A percentile compares a stretch with the other conserved stretches of the same genome.
These are phyloP conservation scores for Galerina sulciceps DNA, from an alignment of 768 basidiomycete genomes.

Conservation along the genomic window DNA sequence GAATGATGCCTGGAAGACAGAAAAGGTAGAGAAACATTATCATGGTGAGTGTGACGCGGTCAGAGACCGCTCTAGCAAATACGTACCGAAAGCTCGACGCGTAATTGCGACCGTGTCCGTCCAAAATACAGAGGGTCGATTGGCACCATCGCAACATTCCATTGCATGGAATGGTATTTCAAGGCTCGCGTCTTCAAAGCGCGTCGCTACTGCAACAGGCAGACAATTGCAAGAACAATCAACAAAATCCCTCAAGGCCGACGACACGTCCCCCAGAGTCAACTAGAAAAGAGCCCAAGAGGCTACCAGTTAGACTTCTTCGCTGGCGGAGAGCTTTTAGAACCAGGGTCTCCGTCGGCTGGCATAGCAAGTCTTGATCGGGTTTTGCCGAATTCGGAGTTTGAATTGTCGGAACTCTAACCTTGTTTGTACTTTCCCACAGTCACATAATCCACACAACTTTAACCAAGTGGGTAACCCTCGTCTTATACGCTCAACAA, in stretches of 20 bases:
- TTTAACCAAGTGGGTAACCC: slow-evolving; percentile 14
- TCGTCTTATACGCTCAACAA: slow-evolving; percentile 34
- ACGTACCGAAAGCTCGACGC: slow-evolving; percentile 27
- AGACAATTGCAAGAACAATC: background rate
- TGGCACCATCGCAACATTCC: slow-evolving; percentile 82
- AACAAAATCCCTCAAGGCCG: no score
- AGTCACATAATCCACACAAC: slow-evolving; percentile 38
- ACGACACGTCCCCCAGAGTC: no score
- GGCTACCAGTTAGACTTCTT: background rate
- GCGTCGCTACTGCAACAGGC: background rate
- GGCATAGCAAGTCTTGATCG: slow-evolving; percentile 9
- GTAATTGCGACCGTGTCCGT: slow-evolving; percentile 32
- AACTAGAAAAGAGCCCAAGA: background rate
- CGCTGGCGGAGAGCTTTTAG: background rate
- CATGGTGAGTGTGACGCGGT: background rate
- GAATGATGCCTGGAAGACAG: background rate
- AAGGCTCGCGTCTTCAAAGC: slow-evolving; percentile 1
- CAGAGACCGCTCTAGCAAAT: background rate
- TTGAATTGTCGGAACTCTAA: slow-evolving; percentile 30
- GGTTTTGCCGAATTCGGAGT: slow-evolving; percentile 23
- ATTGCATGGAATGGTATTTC: slow-evolving; percentile 49
- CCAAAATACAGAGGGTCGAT: slow-evolving; percentile 52
- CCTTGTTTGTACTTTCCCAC: slow-evolving; percentile 38
- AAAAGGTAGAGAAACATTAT: background rate
- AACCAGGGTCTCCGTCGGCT: background rate